Evolutionary conservation across 495 filamentous ascomycete genomes (phyloP), one percentile per base, ranked within the genome.

Genomic region (Aeminium ludgeri): DNA sequence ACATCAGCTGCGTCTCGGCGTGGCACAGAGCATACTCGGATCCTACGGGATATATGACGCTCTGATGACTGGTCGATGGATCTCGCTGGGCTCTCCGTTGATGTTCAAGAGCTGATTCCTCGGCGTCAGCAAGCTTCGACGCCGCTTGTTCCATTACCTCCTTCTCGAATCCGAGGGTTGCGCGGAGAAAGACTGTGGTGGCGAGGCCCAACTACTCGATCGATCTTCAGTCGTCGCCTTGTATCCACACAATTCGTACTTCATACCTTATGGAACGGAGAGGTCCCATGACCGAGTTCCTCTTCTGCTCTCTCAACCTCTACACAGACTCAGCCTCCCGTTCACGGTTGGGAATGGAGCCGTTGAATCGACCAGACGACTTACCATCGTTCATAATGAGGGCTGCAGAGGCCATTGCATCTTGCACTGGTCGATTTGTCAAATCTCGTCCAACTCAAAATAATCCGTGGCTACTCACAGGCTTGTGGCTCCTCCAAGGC

Each of bases 91-190:
- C 78, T 59, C 73, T 74, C 44, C 79, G 76, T 55, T 83, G 79
- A 43, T 92, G 82, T 40, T 73, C 73, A 56, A 73, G 76, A n/a
- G 83, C 79, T 30, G 68, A 65, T 20, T 63, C 75, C 59, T 95
- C 87, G n/a, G 84, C 82, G 30, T 80, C 80, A 23, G 65, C 68
- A 15, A 97, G 69, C 37, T 72, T 66, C 36, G 74, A 73, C 13
- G 75, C 72, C 12, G 89, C 84, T 64, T 92, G 76, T 45, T 73
- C 73, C 82, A 97, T 91, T 41, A 92, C 66, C n/a, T 89, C 83
- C 49, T 86, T 82, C 59, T 97, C 89, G 54, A 94, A 91, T 4
- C 91, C 87, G 8, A 97, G 62, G 10, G 86, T 80, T 30, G 86
- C 86, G 48, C 73, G 68, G 53, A 97, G 76, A 50, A 96, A 95